Conservation (phyloP, 2,329 filamentous ascomycete species). For the Colletotrichum eleusines region DNA sequence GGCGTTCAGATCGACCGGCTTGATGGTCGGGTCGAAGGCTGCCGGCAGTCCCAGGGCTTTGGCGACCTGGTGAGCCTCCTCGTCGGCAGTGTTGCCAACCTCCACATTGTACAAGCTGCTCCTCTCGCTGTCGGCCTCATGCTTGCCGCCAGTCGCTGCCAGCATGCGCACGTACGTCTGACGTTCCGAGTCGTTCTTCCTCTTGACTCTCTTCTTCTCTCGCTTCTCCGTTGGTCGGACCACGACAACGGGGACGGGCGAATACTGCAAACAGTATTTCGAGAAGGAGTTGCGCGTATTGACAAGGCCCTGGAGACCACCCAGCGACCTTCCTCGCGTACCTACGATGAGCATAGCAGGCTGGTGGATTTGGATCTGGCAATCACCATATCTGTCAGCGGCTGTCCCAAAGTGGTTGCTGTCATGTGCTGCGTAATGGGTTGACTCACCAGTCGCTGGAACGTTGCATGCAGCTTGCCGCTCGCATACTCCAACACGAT, state of each 20-base stretch:
- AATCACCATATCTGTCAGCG: constrained; percentile 11
- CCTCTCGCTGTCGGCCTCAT: constrained; percentile 69
- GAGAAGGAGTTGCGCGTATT: constrained; percentile 85
- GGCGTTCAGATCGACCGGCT: constrained; percentile 59
- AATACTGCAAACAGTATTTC: constrained; percentile 95
- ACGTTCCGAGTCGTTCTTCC: constrained; percentile 79
- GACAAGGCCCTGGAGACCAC: constrained; percentile 86
- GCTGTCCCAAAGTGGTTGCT: not conserved
- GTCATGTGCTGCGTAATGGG: too few relatives aligned
- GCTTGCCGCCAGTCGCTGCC: constrained; percentile 68
- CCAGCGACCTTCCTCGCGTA: constrained; percentile 85
- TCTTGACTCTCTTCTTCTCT: constrained; percentile 89
- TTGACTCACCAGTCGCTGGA: constrained; percentile 84
- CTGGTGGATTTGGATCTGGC: constrained; percentile 89
- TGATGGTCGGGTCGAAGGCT: constrained; percentile 73
- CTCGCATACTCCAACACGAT: constrained; percentile 88
- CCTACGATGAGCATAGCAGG: constrained; percentile 93
- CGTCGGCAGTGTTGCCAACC: constrained; percentile 66
- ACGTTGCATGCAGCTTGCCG: constrained; percentile 90
- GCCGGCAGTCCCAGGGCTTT: constrained; percentile 72
- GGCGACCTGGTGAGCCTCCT: constrained; percentile 74
- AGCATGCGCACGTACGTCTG: constrained; percentile 84
- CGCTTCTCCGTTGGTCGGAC: constrained; percentile 89
- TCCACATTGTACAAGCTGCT: constrained; percentile 68
- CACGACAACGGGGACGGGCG: constrained; percentile 91